Conservation (phyloP, 257 asterid species). For the Misopates orontium region DNA sequence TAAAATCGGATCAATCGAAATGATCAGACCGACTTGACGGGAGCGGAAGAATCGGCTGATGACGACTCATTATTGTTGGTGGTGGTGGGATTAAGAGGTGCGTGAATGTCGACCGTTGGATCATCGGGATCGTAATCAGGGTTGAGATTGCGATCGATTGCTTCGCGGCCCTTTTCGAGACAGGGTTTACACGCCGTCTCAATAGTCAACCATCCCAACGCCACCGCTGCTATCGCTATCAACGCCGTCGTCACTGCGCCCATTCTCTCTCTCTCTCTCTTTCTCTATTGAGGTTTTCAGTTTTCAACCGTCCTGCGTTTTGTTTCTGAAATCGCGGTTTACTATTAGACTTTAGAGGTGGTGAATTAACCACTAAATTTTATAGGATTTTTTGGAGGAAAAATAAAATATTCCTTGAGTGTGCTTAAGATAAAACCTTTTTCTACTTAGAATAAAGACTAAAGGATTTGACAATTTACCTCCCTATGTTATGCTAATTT, state of each 20-base stretch:
- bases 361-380: no score
- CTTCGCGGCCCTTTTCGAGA: constrained; percentile 86
- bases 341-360: no score
- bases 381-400: no score
- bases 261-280: constrained; percentile 39
- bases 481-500: no score
- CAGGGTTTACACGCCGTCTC: constrained; percentile 96
- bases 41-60: constrained; percentile 27
- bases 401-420: no score
- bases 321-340: no score
- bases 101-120: constrained; percentile 37
- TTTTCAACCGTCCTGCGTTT: no score
- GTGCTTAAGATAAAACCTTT: no score
- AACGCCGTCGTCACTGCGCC: constrained; percentile 79
- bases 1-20: not conserved
- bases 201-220: constrained; percentile 81
- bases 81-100: constrained; percentile 59
- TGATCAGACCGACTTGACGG: constrained; percentile 43
- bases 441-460: no score
- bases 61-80: no score
- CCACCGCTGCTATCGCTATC: constrained; percentile 78
- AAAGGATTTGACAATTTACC: no score
- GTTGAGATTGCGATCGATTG: constrained; percentile 83
- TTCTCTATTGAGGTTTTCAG: not conserved
- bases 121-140: constrained; percentile 89